Percentiles rank a stretch among this genome's conserved stretches.
These are phyloP conservation scores for Naegleria fowleri DNA, from an alignment of 208 protist genomes.

Conservation along the genomic window DNA sequence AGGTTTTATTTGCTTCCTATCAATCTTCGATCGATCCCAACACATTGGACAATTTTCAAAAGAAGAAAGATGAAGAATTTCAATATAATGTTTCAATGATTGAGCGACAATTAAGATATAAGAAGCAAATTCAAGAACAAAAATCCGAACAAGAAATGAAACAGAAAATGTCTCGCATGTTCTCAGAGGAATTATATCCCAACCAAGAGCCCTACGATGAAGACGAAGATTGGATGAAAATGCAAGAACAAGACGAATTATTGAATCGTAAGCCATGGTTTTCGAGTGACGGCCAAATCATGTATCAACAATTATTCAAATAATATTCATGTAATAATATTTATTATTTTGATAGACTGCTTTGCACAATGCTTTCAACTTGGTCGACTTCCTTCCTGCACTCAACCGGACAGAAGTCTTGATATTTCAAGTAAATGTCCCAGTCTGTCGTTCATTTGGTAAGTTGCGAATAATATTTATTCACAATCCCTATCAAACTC, in stretches of 20 bases:
- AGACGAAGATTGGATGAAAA: neutral
- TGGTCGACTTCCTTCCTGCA: too few relatives aligned
- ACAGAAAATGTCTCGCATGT: neutral
- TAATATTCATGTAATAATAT: too few relatives aligned
- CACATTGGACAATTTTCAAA: neutral
- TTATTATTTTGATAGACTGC: too few relatives aligned
- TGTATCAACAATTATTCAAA: neutral
- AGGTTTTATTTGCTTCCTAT: neutral
- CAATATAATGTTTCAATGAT: neutral
- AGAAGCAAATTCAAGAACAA: neutral
- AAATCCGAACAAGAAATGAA: neutral
- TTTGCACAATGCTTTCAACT: too few relatives aligned
- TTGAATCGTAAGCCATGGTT: neutral
- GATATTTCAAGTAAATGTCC: too few relatives aligned
- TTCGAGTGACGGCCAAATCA: neutral
- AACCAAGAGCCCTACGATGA: neutral
- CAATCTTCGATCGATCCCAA: neutral
- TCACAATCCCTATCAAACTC: too few relatives aligned
- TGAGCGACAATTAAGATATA: neutral
- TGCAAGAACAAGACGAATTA: neutral
- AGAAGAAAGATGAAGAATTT: neutral
- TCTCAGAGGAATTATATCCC: neutral
- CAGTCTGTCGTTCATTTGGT: too few relatives aligned
- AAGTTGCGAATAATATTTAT: too few relatives aligned
- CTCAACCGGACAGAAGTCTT: too few relatives aligned